Base-by-base conservation (phyloP, 2,329 filamentous ascomycete genomes). In the Aspergillus niger region DNA sequence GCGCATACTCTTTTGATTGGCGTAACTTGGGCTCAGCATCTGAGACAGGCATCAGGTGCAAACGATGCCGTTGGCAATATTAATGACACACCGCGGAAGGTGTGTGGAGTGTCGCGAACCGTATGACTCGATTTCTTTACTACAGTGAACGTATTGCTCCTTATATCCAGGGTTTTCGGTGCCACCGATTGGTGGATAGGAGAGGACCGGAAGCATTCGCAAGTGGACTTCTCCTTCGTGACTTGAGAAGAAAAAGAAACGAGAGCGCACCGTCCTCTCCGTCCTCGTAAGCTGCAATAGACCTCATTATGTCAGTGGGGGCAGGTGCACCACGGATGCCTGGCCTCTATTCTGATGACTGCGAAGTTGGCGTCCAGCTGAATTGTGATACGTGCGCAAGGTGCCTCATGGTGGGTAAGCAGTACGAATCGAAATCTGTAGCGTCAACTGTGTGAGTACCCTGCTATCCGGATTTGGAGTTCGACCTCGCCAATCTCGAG, bases 101-200 rank as follows among this genome's bases (percentile, higher is more conserved):
- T 15, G 26, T 26, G 26, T 30, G 47, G 26, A 30, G 24, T 15
- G 30, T 17, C n/a, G 4, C n/a, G 41, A 17, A 32, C 26, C 47
- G 47, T 32, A 50, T 50, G 47, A 50, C 47, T 32, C 15, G 47
- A 32, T 50, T 32, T 32, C 47, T 20, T 50, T 50, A 50, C 47
- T 28, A 17, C 26, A 50, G 20, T 2, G 26, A 30, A 50, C n/a
- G 8, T 32, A 50, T 30, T 30, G 26, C 15, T 11, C 26, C 15
- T 50, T 50, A 26, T 30, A 30, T 11, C 47, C 8, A 50, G 26
- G 41, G 4, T 2, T 2, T 20, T 50, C 47, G 47, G 47, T 50
- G 26, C n/a, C 24, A 26, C 47, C 47, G 47, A 50, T 50, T 50
- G 47, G 47, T 17, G 8, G 47, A 30, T 50, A 50, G 47, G 44